Conservation (phyloP, 495 filamentous ascomycete species). For the Lentithecium fluviatile region DNA sequence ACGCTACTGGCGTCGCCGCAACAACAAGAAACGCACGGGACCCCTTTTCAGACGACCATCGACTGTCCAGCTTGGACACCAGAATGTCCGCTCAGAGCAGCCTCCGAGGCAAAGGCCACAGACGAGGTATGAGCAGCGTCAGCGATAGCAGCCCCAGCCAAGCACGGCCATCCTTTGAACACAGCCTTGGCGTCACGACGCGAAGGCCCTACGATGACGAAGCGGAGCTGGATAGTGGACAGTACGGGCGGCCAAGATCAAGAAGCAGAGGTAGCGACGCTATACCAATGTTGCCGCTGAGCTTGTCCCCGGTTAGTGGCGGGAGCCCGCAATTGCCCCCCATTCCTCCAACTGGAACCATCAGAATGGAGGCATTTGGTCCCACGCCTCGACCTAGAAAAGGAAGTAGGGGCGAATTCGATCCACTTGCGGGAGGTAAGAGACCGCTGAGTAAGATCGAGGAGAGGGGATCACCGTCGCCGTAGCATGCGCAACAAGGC, state of each 20-base stretch:
- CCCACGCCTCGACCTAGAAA: background rate
- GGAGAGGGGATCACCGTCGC: background rate
- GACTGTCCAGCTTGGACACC: no score
- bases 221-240: background rate
- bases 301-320: background rate
- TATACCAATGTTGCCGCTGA: background rate
- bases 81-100: background rate
- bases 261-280: background rate
- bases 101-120: background rate
- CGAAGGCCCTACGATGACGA: constrained; percentile 3
- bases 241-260: background rate
- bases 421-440: background rate
- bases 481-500: no score
- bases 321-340: background rate
- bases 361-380: background rate
- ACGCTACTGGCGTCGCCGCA: constrained; percentile 2
- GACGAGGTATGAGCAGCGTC: constrained; percentile 14
- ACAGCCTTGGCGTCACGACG: constrained; percentile 10
- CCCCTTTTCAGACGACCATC: no score
- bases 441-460: background rate
- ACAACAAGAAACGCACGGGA: no score
- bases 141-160: constrained; percentile 4
- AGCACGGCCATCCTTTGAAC: constrained; percentile 6
- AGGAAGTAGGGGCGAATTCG: background rate
- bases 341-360: background rate